These are phyloP conservation scores for Myxozyma nipponensis DNA, from an alignment of 805 yeast genomes.

Conservation along the genomic window DNA sequence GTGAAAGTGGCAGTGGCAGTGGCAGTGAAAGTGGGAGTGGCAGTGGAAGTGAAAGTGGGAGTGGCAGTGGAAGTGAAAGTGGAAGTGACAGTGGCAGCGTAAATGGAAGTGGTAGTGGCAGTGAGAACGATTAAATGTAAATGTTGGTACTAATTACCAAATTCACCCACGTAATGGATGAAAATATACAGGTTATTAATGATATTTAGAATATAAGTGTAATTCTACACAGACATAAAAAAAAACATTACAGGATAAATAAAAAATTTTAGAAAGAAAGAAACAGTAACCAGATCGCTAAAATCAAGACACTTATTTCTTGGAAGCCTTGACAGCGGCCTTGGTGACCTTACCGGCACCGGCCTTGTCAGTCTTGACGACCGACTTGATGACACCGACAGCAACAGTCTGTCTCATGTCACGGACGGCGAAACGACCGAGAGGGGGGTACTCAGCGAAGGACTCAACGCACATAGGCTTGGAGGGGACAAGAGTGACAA, in stretches of 20 bases:
- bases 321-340: conserved; percentile 83
- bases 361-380: conserved; percentile 79
- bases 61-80: conserved; percentile 1
- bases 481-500: conserved; percentile 81
- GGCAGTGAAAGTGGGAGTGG: background rate
- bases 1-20: background rate
- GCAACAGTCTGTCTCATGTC: conserved; percentile 99
- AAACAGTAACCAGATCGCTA: no score
- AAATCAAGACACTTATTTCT: conserved; percentile 56
- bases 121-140: background rate
- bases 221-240: conserved; percentile 1
- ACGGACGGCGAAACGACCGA: conserved; percentile 98
- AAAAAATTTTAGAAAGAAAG: no score
- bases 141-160: no score
- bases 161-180: background rate
- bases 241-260: background rate
- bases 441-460: conserved; percentile 91
- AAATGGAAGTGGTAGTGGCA: background rate
- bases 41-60: background rate
- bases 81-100: background rate
- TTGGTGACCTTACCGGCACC: conserved; percentile 92
- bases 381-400: conserved; percentile 97
- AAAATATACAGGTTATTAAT: background rate
- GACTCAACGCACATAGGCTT: conserved; percentile 95
- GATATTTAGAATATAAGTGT: background rate